Conservation (phyloP, 108 stramenopile genomes). For the Cafeteria roenbergensis region DNA sequence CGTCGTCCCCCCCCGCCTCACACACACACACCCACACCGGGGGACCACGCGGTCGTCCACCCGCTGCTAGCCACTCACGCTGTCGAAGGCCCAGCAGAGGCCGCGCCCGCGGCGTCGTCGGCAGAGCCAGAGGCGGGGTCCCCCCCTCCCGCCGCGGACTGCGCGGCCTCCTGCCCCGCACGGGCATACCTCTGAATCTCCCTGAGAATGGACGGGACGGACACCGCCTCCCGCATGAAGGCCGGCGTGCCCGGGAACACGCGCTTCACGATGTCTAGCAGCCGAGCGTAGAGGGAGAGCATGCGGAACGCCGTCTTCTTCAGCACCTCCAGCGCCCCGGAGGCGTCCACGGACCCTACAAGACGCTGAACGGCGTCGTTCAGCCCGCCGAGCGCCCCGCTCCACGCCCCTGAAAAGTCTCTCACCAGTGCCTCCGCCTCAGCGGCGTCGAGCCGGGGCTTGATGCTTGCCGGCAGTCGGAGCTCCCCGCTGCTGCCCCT, state of each 20-base stretch:
- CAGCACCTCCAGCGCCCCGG: conserved; percentile 92
- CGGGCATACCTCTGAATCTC: conserved; percentile 80
- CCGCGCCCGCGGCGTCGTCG: too few species aligned
- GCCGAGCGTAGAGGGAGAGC: conserved; percentile 87
- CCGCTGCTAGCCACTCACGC: too few species aligned
- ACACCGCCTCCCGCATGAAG: conserved; percentile 80
- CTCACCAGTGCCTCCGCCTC: conserved; percentile 71
- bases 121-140: too few species aligned
- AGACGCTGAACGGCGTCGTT: conserved; percentile 82
- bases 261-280: conserved; percentile 81
- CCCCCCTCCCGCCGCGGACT: too few species aligned
- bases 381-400: conserved; percentile 68
- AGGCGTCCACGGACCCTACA: conserved; percentile 91
- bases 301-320: conserved; percentile 92
- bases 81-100: too few species aligned
- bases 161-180: too few species aligned
- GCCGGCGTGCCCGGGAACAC: conserved; percentile 59
- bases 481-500: too few species aligned
- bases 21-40: too few species aligned
- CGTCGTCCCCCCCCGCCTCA: too few species aligned
- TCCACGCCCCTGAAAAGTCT: conserved; percentile 84
- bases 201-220: conserved; percentile 71
- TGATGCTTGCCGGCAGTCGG: neutral
- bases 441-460: conserved; percentile 51
- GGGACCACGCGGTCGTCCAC: too few species aligned